phyloP scores from a whole-genome alignment of 352 stramenopile species.

The Pythium guiyangense region DNA sequence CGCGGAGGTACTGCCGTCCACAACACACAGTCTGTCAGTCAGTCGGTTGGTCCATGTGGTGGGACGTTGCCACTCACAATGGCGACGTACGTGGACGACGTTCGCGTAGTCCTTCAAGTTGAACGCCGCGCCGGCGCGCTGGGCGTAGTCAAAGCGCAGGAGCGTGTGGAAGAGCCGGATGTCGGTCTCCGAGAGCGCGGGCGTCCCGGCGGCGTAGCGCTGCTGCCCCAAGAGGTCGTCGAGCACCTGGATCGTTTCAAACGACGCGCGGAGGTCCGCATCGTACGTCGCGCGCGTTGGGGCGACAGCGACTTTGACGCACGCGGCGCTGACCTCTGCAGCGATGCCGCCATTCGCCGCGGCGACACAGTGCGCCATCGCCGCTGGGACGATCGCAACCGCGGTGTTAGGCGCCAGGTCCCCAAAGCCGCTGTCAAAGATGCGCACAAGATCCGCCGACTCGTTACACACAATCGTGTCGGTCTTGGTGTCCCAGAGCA shows the following conservation, averaged over 20 bases:
- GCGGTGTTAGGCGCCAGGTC: conserved; percentile 17
- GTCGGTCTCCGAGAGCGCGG: too few species aligned
- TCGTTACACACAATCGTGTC: conserved; percentile 78
- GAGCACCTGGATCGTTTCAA: conserved; percentile 23
- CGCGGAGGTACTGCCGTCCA: too few species aligned
- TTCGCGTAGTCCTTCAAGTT: conserved; percentile 50
- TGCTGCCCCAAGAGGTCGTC: conserved; percentile 20
- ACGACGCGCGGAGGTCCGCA: conserved; percentile 16
- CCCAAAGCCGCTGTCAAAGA: conserved; percentile 47
- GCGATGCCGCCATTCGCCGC: conserved; percentile 64
- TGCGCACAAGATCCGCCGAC: conserved; percentile 63
- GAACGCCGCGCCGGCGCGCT: conserved; percentile 25
- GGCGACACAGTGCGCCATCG: conserved; percentile 42
- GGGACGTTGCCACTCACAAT: too few species aligned
- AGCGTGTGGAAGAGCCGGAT: too few species aligned
- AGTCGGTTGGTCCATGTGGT: too few species aligned
- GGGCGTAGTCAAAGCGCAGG: too few species aligned
- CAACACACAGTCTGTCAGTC: too few species aligned
- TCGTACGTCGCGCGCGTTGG: conserved; percentile 57
- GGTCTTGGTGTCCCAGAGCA: conserved; percentile 67
- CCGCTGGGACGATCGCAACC: conserved; percentile 28
- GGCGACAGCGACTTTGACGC: conserved; percentile 58
- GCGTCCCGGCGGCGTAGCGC: conserved; percentile 21
- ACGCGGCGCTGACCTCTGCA: conserved; percentile 36
- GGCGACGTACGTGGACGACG: conserved; percentile 25